Percentiles rank a stretch among this genome's conserved stretches.
Evolutionary conservation across 192 early-diverging fungal species (phyloP).

Genomic region (Coemansia sp.): DNA sequence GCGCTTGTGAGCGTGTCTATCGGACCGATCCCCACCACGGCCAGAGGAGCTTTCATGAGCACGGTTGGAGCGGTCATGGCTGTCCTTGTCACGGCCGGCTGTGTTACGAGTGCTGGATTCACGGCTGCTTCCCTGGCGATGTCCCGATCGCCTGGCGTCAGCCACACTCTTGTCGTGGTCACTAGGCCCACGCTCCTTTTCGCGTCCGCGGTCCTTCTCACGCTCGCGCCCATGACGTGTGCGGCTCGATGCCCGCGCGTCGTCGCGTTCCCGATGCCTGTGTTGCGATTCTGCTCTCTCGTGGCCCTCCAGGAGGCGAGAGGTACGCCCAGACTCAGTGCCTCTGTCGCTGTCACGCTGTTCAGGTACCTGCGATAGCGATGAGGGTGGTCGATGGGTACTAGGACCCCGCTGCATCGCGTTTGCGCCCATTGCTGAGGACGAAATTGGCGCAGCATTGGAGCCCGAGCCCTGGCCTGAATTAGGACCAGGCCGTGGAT

Average conservation of each 20-base stretch:
- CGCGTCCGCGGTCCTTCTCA: slow-evolving; percentile 6
- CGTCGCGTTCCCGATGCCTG: slow-evolving; percentile 28
- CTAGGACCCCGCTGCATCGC: slow-evolving; percentile 8
- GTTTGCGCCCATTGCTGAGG: neutral
- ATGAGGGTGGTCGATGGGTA: slow-evolving; percentile 1
- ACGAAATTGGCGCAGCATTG: neutral
- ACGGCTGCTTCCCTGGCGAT: slow-evolving; percentile 34
- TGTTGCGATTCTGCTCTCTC: slow-evolving; percentile 33
- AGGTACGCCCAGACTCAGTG: slow-evolving; percentile 36
- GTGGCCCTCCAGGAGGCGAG: slow-evolving; percentile 20
- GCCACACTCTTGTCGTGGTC: slow-evolving; percentile 17
- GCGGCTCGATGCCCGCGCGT: slow-evolving; percentile 10
- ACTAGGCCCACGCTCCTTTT: slow-evolving; percentile 1
- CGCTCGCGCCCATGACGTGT: slow-evolving; percentile 31
- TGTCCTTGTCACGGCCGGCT: slow-evolving; percentile 13
- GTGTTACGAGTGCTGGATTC: slow-evolving; percentile 14
- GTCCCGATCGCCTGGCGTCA: slow-evolving; percentile 24
- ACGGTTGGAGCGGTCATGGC: slow-evolving; percentile 16
- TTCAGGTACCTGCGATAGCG: slow-evolving; percentile 7
- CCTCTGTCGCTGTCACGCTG: slow-evolving; percentile 31
- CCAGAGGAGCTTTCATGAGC: neutral
- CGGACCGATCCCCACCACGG: slow-evolving; percentile 21
- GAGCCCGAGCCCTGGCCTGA: neutral
- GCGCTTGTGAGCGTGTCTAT: slow-evolving; percentile 34
- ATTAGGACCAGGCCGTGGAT: slow-evolving; percentile 23